Evolutionary conservation across 176 grass and related monocot species (phyloP).

Genomic region (Aegilops umbellulata): DNA sequence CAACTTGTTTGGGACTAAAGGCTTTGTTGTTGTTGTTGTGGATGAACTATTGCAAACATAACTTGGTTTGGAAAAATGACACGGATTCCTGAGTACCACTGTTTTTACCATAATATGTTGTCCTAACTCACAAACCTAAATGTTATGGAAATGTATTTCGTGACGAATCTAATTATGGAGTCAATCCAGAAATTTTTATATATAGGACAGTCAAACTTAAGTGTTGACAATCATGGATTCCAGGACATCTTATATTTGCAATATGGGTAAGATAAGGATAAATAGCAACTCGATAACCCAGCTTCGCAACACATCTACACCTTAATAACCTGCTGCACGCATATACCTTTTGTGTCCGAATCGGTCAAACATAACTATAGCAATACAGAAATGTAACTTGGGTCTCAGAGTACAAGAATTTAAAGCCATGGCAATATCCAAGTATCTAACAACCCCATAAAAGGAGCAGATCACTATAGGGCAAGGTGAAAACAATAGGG

Average conservation of each 20-base stretch:
- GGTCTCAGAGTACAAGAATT: background rate
- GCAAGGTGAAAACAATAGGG: background rate
- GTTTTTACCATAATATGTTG: background rate
- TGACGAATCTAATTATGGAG: background rate
- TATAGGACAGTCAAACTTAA: background rate
- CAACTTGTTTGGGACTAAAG: too few species aligned
- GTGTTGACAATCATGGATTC: background rate
- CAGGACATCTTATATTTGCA: background rate
- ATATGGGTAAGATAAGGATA: background rate
- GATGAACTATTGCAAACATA: constrained; percentile 5
- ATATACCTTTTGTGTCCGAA: background rate
- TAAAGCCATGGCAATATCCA: background rate
- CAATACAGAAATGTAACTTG: background rate
- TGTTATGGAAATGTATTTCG: background rate
- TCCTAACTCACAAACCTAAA: background rate
- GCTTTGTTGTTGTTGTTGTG: background rate
- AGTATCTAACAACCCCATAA: background rate
- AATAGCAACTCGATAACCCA: background rate
- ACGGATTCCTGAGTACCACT: background rate
- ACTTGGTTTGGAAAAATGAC: background rate
- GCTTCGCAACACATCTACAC: constrained; percentile 6
- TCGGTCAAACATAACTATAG: background rate
- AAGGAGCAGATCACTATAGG: background rate
- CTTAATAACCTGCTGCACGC: background rate
- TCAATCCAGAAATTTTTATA: background rate